Evolutionary conservation across 495 filamentous ascomycete genomes (phyloP).

Genomic region (Aspergillus ellipticus): DNA sequence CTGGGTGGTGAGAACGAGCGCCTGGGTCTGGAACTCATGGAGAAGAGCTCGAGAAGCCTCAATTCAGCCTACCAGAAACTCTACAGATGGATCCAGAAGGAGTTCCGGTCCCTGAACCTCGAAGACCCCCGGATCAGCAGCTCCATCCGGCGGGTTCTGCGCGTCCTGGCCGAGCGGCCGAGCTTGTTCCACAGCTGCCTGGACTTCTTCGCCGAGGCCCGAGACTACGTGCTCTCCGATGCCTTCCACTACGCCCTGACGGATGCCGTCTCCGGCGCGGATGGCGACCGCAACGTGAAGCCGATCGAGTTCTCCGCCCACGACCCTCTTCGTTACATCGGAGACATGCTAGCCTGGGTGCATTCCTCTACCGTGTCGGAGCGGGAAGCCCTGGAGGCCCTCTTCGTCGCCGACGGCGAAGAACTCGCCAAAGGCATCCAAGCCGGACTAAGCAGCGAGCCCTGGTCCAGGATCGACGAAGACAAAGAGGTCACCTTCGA

Average conservation of each 20-base stretch:
- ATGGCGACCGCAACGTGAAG: conserved; percentile 58
- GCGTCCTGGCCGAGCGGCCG: conserved; percentile 86
- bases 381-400: conserved; percentile 81
- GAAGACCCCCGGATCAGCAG: conserved; percentile 92
- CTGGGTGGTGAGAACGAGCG: conserved; percentile 88
- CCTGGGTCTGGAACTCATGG: conserved; percentile 84
- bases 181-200: conserved; percentile 89
- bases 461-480: conserved; percentile 66
- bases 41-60: conserved; percentile 79
- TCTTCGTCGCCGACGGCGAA: conserved; percentile 90
- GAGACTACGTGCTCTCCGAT: conserved; percentile 83
- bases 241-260: conserved; percentile 90
- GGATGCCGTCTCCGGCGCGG: conserved; percentile 52
- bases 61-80: conserved; percentile 92
- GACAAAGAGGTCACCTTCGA: conserved; percentile 69
- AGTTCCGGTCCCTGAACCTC: conserved; percentile 88
- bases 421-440: conserved; percentile 84
- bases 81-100: conserved; percentile 89
- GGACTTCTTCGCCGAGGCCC: conserved; percentile 87
- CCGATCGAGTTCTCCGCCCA: conserved; percentile 93
- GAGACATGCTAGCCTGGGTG: conserved; percentile 97
- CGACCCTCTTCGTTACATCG: conserved; percentile 87
- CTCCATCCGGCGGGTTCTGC: conserved; percentile 77
- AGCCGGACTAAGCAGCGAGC: conserved; percentile 79
- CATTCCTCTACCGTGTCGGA: conserved; percentile 94